phyloP scores from a whole-genome alignment of 345 rosid species.

The Lepidium sativum region DNA sequence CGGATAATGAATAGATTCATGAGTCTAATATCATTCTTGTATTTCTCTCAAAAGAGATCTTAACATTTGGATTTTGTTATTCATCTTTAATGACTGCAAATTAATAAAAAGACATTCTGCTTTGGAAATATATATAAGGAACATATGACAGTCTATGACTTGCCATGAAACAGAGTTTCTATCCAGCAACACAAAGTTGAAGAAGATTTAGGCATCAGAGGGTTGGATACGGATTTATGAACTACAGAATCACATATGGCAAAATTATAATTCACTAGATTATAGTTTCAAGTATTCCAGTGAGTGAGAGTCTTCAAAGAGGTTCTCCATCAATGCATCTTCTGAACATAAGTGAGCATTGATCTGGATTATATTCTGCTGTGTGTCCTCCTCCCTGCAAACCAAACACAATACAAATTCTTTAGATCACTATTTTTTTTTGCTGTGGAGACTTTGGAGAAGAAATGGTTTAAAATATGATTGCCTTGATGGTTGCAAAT shows the following conservation, averaged over 20 bases:
- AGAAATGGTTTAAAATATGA: not conserved
- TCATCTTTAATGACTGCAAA: conserved; percentile 2
- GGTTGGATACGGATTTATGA: not conserved
- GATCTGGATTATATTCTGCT: conserved; percentile 45
- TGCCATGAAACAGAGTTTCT: not conserved
- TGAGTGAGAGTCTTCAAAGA: too few species aligned
- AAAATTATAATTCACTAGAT: too few species aligned
- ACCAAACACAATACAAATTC: not conserved
- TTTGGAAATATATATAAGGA: not conserved
- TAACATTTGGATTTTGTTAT: conserved; percentile 9
- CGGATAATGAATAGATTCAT: not conserved
- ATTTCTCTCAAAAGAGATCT: not conserved
- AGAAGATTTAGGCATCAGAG: not conserved
- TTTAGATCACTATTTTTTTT: not conserved
- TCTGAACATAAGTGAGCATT: conserved; percentile 37
- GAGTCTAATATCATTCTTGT: conserved; percentile 12
- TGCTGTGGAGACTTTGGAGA: not conserved
- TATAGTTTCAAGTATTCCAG: too few species aligned
- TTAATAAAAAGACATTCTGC: not conserved
- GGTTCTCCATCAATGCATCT: conserved; percentile 27
- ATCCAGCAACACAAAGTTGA: not conserved
- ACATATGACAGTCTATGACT: not conserved
- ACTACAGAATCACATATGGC: not conserved
- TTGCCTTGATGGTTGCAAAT: conserved; percentile 69
- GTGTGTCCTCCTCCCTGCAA: conserved; percentile 69